Percentiles rank a stretch among this genome's conserved stretches.
These are phyloP conservation scores for Leccinellum luteum DNA, from an alignment of 768 basidiomycete species.

Conservation along the genomic window DNA sequence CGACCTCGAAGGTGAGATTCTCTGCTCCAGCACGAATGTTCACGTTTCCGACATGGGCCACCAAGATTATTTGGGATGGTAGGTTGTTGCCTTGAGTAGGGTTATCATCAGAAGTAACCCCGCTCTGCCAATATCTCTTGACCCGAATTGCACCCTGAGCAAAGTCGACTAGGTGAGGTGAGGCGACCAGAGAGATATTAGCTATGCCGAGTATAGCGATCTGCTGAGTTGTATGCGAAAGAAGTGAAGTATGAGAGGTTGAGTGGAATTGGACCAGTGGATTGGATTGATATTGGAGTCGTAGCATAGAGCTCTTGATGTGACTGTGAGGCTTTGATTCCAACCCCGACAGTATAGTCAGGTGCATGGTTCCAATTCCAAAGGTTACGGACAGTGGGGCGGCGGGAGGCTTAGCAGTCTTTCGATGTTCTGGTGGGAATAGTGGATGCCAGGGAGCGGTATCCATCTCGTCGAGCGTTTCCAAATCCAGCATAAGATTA, in stretches of 20 bases:
- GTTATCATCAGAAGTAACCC: not conserved
- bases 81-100: not conserved
- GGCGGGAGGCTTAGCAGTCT: conserved; percentile 4
- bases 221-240: conserved; percentile 16
- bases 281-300: conserved; percentile 21
- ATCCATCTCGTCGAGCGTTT: conserved; percentile 33
- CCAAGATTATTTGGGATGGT: conserved; percentile 35
- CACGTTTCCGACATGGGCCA: conserved; percentile 42
- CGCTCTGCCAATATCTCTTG: conserved; percentile 34
- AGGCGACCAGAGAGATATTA: conserved; percentile 42
- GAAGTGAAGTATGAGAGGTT: conserved; percentile 14
- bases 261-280: conserved; percentile 11
- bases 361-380: conserved; percentile 15
- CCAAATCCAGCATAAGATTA: conserved; percentile 42
- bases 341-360: conserved; percentile 21
- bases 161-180: conserved; percentile 61
- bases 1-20: conserved; percentile 64
- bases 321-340: conserved; percentile 21
- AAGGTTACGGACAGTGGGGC: conserved; percentile 12
- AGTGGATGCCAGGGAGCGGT: conserved; percentile 24
- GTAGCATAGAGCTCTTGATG: conserved; percentile 24
- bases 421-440: conserved; percentile 12
- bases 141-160: conserved; percentile 55
- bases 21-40: conserved; percentile 66
- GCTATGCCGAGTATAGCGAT: conserved; percentile 36